phyloP scores from a whole-genome alignment of 1,284 basidiomycete species.

The Sanghuangporus weigelae region DNA sequence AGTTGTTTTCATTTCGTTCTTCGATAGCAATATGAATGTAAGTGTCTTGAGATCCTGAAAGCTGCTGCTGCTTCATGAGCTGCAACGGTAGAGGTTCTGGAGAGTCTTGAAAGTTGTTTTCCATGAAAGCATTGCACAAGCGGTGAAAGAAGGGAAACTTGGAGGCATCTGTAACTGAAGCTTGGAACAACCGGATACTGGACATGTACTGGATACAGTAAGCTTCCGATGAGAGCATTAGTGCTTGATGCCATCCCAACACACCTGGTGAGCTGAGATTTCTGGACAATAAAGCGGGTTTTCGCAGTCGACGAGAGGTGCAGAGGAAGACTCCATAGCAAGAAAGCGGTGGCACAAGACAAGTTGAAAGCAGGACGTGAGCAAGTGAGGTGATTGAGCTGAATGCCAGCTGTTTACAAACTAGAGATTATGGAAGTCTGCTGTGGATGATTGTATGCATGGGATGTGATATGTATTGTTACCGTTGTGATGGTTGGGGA shows the following conservation, averaged over 20 bases:
- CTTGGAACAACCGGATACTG: slow-evolving; percentile 12
- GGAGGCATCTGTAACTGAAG: slow-evolving; percentile 10
- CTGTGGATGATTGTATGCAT: background rate
- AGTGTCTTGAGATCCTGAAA: background rate
- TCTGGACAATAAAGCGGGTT: slow-evolving; percentile 17
- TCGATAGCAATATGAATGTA: too few species aligned
- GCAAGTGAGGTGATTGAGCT: background rate
- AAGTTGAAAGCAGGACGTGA: background rate
- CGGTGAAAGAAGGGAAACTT: slow-evolving; percentile 14
- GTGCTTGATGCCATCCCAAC: background rate
- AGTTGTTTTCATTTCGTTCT: background rate
- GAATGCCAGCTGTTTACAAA: background rate
- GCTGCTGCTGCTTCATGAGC: background rate
- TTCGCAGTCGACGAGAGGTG: slow-evolving; percentile 12
- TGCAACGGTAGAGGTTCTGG: background rate
- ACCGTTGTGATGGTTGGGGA: background rate
- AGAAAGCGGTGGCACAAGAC: background rate
- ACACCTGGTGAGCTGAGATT: slow-evolving; percentile 10
- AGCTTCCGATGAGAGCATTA: too few species aligned
- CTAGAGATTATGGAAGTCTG: too few species aligned
- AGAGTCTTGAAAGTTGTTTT: slow-evolving; percentile 1
- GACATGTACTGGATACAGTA: slow-evolving; percentile 5
- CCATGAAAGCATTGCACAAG: slow-evolving; percentile 7
- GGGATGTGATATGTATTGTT: background rate
- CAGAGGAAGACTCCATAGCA: background rate